Base-by-base conservation (phyloP, 345 rosid species). In the Citrus unshiu region DNA sequence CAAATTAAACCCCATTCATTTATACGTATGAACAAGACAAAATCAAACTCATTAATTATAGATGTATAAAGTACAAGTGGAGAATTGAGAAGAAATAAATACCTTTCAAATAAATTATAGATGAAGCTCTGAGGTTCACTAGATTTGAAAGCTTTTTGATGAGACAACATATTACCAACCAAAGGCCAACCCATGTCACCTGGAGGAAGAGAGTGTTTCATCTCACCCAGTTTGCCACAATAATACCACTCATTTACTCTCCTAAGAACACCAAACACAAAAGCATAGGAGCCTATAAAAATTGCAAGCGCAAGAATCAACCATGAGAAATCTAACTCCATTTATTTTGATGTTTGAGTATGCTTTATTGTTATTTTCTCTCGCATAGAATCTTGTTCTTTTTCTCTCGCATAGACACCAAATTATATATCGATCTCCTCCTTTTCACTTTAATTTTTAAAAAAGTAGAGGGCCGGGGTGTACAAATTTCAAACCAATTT, bases 141-240 rank as follows among this genome's bases (percentile, higher is more conserved):
- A 54, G 90, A 84, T 64, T 80, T 88, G 86, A 85, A 86, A 78
- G 90, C 83, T 66, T 63, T 80, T 71, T 82, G 83, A 71, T 89
- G 88, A 25, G 89, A 79, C 76, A 43, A 59, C 92, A 85, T 86
- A 46, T 83, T 88, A 14, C 91, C 89, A 7, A 87, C 34, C 39
- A 88, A 35, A 77, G 88, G 90, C 90, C 84, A 85, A 4, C 88
- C 89, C 81, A 86, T 68, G 67, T 85, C 85, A 8, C 91, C 88
- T 2, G 90, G 91, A 69, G 93, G 90, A 7, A 90, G 84, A 68
- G 68, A 77, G 7, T 30, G 75, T 30, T 22, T 80, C 75, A 75
- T 82, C 68, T 73, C 86, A 7, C 88, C 90, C 62, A 90, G 68
- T 18, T 25, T 74, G 12, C 76, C 81, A 64, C 75, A 82, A 64